Evolutionary conservation across 768 basidiomycete species (phyloP).

Genomic region (Leccinum subgranulosum): DNA sequence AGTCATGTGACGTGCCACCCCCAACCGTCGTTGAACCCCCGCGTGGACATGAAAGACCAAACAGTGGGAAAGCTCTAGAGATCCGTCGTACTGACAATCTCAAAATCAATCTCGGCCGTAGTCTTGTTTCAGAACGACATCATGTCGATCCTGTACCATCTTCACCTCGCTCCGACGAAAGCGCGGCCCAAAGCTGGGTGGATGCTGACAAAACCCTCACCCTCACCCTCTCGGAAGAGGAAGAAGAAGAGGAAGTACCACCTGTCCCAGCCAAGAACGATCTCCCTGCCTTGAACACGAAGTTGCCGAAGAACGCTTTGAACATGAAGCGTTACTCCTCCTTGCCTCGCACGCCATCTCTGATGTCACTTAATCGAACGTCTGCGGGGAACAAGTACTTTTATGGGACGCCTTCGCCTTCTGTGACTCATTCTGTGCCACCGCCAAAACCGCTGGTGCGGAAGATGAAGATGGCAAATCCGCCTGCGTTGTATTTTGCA

Average conservation of each 20-base stretch:
- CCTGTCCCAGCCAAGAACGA: conserved; percentile 31
- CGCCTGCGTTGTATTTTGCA: conserved; percentile 66
- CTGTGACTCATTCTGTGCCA: conserved; percentile 33
- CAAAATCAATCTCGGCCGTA: conserved; percentile 1
- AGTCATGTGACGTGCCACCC: conserved; percentile 33
- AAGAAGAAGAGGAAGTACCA: conserved; percentile 14
- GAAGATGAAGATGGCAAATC: conserved; percentile 42
- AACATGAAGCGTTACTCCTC: conserved; percentile 48
- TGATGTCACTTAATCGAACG: conserved; percentile 38
- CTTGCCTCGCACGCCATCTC: conserved; percentile 65
- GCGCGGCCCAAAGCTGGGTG: conserved; percentile 9
- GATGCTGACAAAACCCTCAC: conserved; percentile 20
- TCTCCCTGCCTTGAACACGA: conserved; percentile 21
- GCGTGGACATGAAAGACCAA: conserved; percentile 31
- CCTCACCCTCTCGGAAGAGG: conserved; percentile 12
- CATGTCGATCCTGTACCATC: conserved; percentile 7
- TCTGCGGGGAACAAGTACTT: conserved; percentile 23
- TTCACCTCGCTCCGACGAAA: conserved; percentile 23
- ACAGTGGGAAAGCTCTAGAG: conserved; percentile 26
- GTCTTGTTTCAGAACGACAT: conserved; percentile 14
- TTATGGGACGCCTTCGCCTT: conserved; percentile 25
- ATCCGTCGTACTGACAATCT: conserved; percentile 28
- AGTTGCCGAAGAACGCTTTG: conserved; percentile 23
- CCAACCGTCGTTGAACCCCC: conserved; percentile 41
- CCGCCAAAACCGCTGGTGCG: conserved; percentile 21